These are phyloP conservation scores for Annona squamosa DNA, from an alignment of 164 flowering plant species.

Conservation along the genomic window DNA sequence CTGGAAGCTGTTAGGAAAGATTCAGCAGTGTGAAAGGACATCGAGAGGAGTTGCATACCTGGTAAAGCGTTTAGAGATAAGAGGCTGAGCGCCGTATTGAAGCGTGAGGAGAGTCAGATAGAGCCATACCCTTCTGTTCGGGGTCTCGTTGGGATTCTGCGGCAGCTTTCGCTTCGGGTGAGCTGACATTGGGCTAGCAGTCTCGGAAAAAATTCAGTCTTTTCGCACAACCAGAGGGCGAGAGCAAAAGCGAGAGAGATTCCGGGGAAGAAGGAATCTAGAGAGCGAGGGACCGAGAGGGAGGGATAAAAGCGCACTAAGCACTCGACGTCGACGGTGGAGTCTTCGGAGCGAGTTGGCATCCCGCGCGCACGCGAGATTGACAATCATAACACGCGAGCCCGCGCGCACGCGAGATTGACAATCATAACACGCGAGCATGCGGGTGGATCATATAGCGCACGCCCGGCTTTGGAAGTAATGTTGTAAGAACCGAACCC, in stretches of 20 bases:
- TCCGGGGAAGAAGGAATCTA: neutral
- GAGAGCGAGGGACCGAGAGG: too few relatives aligned
- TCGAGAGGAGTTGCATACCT: conserved; percentile 26
- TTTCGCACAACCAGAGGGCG: neutral
- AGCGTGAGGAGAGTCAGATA: conserved; percentile 59
- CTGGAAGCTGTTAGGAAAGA: neutral
- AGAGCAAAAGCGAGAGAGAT: neutral
- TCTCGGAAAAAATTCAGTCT: neutral
- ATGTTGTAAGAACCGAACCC: too few relatives aligned
- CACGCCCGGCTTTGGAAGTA: too few relatives aligned
- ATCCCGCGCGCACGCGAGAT: too few relatives aligned
- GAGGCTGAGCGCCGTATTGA: conserved; percentile 88
- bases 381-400: too few relatives aligned
- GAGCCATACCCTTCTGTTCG: conserved; percentile 36
- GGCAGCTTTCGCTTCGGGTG: conserved; percentile 17
- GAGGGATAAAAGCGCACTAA: too few relatives aligned
- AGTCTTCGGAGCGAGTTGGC: too few relatives aligned
- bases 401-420: too few relatives aligned
- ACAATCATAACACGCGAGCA: too few relatives aligned
- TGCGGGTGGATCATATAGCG: too few relatives aligned
- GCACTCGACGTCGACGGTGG: too few relatives aligned
- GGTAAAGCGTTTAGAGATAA: conserved; percentile 70
- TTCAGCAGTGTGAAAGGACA: neutral
- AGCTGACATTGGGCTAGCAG: neutral
- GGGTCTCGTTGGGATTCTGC: conserved; percentile 9